Base-by-base conservation (phyloP, 2,329 filamentous ascomycete species). In the Venturia effusa region DNA sequence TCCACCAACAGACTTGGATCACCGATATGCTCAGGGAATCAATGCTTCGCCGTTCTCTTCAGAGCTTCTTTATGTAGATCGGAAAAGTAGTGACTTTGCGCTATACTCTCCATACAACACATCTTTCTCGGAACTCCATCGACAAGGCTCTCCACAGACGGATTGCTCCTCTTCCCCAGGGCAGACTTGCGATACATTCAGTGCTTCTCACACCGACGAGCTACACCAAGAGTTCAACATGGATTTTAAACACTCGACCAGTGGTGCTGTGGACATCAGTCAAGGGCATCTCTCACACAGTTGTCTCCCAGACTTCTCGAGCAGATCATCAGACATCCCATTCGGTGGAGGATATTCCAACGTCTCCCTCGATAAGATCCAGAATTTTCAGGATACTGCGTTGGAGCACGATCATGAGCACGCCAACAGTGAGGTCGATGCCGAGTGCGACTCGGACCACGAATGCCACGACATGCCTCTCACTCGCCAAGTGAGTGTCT, bases 301-400 rank as follows among this genome's bases (percentile, higher is more conserved):
- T 27, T 4, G 3, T 11, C 8, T 51, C 6, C 3, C n/a, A 7
- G 17, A 32, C 22, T 32, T 37, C 17, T 13, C 40, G 13, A 24
- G 24, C 19, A 30, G 34, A 19, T 34, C 61, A 24, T 37, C 61
- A n/a, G 40, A 59, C 19, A 30, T 63, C 30, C 19, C 51, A 1
- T 34, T 57, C 13, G 30, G 51, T 15, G 61, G 61, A 54, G 61
- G 48, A 15, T 60, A 22, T 24, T 60, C 37, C 59, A 55, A 55
- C 41, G 37, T 62, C 22, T 62, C 60, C 11, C 51, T 63, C 34
- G 61, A 48, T n/a, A 39, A 63, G 51, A 51, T 63, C 40, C 61
- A 63, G 45, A 55, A 63, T 17, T 63, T 63, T 34, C 61, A 40
- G 22, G 61, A 63, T 22, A 30, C 57, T 24, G 27, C n/a, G 27